phyloP scores from a whole-genome alignment of 768 basidiomycete species.

The Trametes villosa region DNA sequence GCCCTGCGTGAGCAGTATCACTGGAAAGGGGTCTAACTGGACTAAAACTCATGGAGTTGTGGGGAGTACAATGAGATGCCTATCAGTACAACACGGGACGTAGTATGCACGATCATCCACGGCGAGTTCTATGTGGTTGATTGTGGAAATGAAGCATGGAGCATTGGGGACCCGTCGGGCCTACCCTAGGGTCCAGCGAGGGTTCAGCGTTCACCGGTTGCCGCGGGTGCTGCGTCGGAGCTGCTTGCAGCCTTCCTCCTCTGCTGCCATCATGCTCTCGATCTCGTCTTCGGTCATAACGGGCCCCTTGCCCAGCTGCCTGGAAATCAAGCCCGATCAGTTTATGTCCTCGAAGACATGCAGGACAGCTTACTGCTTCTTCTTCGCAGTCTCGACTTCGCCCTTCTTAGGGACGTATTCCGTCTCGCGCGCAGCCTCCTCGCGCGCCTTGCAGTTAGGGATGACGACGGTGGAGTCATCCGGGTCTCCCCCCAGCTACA shows the following conservation, averaged over 20 bases:
- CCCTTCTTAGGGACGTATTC: conserved; percentile 37
- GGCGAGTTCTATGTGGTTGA: too few relatives aligned
- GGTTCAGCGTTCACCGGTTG: conserved; percentile 17
- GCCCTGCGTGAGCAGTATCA: too few relatives aligned
- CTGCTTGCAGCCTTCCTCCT: conserved; percentile 10
- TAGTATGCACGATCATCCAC: too few relatives aligned
- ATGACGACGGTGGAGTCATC: conserved; percentile 51
- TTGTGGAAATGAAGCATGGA: too few relatives aligned
- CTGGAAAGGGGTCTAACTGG: too few relatives aligned
- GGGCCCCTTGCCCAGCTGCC: conserved; percentile 58
- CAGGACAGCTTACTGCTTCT: conserved; percentile 60
- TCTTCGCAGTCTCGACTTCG: conserved; percentile 51
- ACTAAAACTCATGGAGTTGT: too few relatives aligned
- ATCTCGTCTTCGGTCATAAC: conserved; percentile 70
- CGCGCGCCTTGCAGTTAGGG: conserved; percentile 45
- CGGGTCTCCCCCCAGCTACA: conserved; percentile 41
- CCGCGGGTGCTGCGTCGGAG: conserved; percentile 24
- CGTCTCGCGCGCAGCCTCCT: conserved; percentile 22
- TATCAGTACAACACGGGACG: too few relatives aligned
- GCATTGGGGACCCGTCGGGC: too few relatives aligned
- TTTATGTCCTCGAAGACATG: neutral
- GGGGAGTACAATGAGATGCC: too few relatives aligned
- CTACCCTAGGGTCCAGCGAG: too few relatives aligned
- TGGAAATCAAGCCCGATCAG: conserved; percentile 32
- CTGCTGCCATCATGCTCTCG: conserved; percentile 30